Evolutionary conservation across 148 eudicot genomes (phyloP).

Genomic region (Vaccinium corymbosum): DNA sequence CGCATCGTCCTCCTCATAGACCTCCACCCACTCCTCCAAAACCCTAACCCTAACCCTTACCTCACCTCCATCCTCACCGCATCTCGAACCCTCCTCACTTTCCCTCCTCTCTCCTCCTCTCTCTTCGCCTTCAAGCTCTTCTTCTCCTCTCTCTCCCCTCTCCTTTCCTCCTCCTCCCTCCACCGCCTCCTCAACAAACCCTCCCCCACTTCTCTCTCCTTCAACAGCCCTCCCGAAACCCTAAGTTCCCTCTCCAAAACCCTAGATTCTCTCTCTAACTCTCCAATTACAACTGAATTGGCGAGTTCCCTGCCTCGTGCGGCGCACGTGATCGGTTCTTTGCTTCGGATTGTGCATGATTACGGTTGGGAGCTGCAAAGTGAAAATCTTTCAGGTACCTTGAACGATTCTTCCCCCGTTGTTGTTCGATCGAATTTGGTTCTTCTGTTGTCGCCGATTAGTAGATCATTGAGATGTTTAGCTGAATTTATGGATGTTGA

Average conservation of each 20-base stretch:
- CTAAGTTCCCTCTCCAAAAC: slow-evolving; percentile 29
- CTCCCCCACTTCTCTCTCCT: slow-evolving; percentile 39
- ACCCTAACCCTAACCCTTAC: slow-evolving; percentile 39
- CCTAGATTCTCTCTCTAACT: slow-evolving; percentile 30
- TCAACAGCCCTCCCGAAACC: slow-evolving; percentile 41
- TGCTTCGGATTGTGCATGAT: slow-evolving; percentile 59
- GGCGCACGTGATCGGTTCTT: slow-evolving; percentile 33
- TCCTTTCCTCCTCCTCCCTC: slow-evolving; percentile 52
- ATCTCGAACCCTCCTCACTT: slow-evolving; percentile 34
- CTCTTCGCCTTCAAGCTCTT: slow-evolving; percentile 71
- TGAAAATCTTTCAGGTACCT: slow-evolving; percentile 27
- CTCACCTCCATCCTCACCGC: slow-evolving; percentile 38
- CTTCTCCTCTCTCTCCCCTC: slow-evolving; percentile 76
- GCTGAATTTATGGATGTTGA: slow-evolving; percentile 38
- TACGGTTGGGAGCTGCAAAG: slow-evolving; percentile 52
- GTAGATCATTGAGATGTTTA: slow-evolving; percentile 30
- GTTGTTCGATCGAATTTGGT: slow-evolving; percentile 60
- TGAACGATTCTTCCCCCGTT: slow-evolving; percentile 4
- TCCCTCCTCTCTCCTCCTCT: slow-evolving; percentile 48
- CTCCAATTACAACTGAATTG: slow-evolving; percentile 10
- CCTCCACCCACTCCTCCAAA: slow-evolving; percentile 47
- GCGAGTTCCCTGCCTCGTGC: slow-evolving; percentile 15
- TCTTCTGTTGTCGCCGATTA: slow-evolving; percentile 57
- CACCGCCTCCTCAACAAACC: slow-evolving; percentile 29
- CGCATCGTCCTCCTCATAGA: slow-evolving; percentile 69